Conservation (phyloP, 345 rosid genomes). For the Theobroma cacao region DNA sequence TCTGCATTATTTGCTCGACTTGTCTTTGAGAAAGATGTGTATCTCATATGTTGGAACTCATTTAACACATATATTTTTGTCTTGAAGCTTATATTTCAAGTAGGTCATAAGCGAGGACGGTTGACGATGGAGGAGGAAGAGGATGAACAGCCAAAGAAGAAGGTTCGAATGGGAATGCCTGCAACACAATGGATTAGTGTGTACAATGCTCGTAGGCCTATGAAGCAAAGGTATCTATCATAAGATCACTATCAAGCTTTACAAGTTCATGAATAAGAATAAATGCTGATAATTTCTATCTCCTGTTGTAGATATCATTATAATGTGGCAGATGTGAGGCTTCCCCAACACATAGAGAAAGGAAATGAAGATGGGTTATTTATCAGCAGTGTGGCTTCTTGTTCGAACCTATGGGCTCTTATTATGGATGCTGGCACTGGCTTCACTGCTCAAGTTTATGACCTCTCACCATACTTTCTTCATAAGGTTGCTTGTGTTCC, state of each 20-base stretch:
- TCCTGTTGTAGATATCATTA: conserved; percentile 76
- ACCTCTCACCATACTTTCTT: conserved; percentile 76
- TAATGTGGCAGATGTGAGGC: conserved; percentile 79
- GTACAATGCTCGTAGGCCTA: conserved; percentile 92
- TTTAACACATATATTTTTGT: conserved; percentile 25
- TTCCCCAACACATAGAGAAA: conserved; percentile 76
- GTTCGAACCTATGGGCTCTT: conserved; percentile 90
- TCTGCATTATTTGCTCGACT: background rate
- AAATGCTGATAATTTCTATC: conserved; percentile 13
- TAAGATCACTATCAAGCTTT: conserved; percentile 3
- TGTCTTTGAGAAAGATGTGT: background rate
- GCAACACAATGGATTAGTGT: conserved; percentile 98
- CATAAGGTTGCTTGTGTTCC: conserved; percentile 62
- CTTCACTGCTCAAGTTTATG: conserved; percentile 73
- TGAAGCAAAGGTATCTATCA: conserved; percentile 78
- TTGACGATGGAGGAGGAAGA: conserved; percentile 84
- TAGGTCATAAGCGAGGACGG: conserved; percentile 96
- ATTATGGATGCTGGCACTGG: conserved; percentile 99
- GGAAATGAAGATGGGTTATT: conserved; percentile 88
- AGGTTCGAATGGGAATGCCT: conserved; percentile 97
- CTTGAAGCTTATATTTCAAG: conserved; percentile 83
- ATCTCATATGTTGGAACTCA: background rate
- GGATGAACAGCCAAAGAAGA: conserved; percentile 91
- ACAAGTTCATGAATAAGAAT: conserved; percentile 8
- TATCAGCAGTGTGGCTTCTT: conserved; percentile 91